Percentiles rank a stretch among this genome's conserved stretches.
These are phyloP conservation scores for Trichoderma arundinaceum DNA, from an alignment of 2,329 filamentous ascomycete species.

Conservation along the genomic window DNA sequence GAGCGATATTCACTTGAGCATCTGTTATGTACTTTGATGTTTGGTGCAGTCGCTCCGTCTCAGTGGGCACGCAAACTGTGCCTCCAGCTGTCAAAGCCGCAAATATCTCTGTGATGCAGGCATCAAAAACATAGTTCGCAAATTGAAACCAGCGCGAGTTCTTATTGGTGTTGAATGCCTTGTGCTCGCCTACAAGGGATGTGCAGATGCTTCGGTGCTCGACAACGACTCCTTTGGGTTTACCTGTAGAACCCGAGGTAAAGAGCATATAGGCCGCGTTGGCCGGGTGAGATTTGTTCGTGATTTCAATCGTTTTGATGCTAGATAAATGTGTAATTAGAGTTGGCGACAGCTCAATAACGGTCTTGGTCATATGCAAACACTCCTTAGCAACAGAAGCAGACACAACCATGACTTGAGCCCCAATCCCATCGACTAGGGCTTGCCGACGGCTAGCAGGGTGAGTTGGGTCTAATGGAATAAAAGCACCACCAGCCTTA, in stretches of 20 bases:
- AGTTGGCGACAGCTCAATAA: not conserved
- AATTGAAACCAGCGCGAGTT: slow-evolving; percentile 31
- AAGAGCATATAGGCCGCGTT: slow-evolving; percentile 21
- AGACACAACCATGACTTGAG: slow-evolving; percentile 21
- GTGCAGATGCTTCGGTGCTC: slow-evolving; percentile 18
- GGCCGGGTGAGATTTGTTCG: not conserved
- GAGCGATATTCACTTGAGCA: slow-evolving; percentile 26
- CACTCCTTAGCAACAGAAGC: slow-evolving; percentile 1
- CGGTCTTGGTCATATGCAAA: not conserved
- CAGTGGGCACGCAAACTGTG: slow-evolving; percentile 23
- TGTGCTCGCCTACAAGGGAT: slow-evolving; percentile 1
- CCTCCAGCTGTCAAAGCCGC: not conserved
- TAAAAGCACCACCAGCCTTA: slow-evolving; percentile 40
- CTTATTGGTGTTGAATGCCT: slow-evolving; percentile 5
- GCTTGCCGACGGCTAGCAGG: slow-evolving; percentile 11
- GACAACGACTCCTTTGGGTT: slow-evolving; percentile 19
- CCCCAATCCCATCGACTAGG: not conserved
- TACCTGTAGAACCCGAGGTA: slow-evolving; percentile 20
- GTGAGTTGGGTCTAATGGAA: slow-evolving; percentile 30
- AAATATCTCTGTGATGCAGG: slow-evolving; percentile 26
- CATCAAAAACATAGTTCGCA: slow-evolving; percentile 29
- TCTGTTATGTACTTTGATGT: slow-evolving; percentile 4
- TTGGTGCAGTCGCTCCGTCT: slow-evolving; percentile 13
- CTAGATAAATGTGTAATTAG: not conserved
- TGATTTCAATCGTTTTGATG: not conserved